These are phyloP conservation scores for Leptodermis oblonga DNA, from an alignment of 257 asterid genomes.

Conservation along the genomic window DNA sequence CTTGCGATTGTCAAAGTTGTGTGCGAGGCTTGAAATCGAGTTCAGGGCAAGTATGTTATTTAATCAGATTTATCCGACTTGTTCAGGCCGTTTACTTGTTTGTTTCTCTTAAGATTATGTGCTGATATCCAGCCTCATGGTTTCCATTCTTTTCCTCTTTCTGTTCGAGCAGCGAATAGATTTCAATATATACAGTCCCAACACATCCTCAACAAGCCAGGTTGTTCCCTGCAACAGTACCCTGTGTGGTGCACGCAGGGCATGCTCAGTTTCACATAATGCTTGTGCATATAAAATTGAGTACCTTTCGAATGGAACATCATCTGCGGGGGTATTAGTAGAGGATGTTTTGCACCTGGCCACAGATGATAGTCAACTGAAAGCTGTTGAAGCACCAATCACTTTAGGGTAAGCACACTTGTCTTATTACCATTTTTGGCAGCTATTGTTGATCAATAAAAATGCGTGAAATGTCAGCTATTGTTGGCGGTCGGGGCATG, in stretches of 20 bases:
- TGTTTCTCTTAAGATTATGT: background rate
- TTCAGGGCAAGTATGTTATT: constrained; percentile 44
- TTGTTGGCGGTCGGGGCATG: too few relatives aligned
- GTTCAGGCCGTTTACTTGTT: background rate
- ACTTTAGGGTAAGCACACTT: constrained; percentile 67
- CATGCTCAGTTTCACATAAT: constrained; percentile 42
- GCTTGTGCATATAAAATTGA: constrained; percentile 80
- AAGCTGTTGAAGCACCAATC: constrained; percentile 53
- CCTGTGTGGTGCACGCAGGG: constrained; percentile 51
- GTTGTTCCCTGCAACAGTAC: constrained; percentile 75
- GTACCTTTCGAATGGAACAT: constrained; percentile 80
- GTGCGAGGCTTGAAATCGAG: constrained; percentile 40
- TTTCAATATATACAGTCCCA: constrained; percentile 74
- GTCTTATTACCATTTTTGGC: background rate
- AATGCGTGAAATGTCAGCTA: background rate
- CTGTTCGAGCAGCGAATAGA: constrained; percentile 50
- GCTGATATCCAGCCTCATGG: background rate
- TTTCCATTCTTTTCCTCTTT: constrained; percentile 3
- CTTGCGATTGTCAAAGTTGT: constrained; percentile 75
- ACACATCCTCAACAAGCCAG: constrained; percentile 52
- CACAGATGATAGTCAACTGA: constrained; percentile 40
- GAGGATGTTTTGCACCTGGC: constrained; percentile 77
- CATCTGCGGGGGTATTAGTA: constrained; percentile 75
- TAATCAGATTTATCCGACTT: background rate
- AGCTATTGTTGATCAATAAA: background rate